Evolutionary conservation across 2,329 filamentous ascomycete species (phyloP), one percentile per base, ranked within the genome.

Genomic region (Fusarium sp.): DNA sequence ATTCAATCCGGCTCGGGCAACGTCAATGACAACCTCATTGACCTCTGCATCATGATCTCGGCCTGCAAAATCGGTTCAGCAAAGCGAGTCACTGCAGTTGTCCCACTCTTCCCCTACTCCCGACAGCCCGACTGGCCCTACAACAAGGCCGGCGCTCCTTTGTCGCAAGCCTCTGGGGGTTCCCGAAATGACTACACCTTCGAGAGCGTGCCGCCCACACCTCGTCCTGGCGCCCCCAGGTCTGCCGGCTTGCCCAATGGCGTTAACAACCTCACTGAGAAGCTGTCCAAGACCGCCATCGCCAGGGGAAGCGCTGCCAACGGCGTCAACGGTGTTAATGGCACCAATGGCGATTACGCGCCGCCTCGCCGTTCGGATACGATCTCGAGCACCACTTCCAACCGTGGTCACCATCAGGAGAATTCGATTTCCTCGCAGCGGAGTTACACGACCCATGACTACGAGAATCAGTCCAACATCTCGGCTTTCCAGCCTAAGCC

Each of bases 21-120:
- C 79, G 94, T 98, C 85, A 99, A 99, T 82, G 97, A 99, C 85
- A 92, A 97, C 85, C 91, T 99, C 75, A 93, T 99, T 87, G 97
- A 99, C 82, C 92, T 98, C 59, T 94, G 97, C 83, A 98, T 98
- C 85, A 98, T 97, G 86, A 96, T 98, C 79, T 97, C 95, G n/a
- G 97, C 97, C 71, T 98, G 97, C 91, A 97, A 98, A 85, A 92
- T 94, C 14, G 95, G 95, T 78, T 98, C 95, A 45, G 97, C 97
- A 34, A 95, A 94, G 83, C 90, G 95, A 79, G 95, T 99, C 79
- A 98, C 96, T 48, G 97, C 95, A 64, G 95, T 99, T 56, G 91
- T 98, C 57, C 97, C 97, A 43, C 89, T 98, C 64, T 99, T 99
- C 85, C 97, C 97, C 1, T 99, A 99, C 87, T 98, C 95, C 70